phyloP scores from a whole-genome alignment of 768 basidiomycete species.

The Leccinum longicurvipes region DNA sequence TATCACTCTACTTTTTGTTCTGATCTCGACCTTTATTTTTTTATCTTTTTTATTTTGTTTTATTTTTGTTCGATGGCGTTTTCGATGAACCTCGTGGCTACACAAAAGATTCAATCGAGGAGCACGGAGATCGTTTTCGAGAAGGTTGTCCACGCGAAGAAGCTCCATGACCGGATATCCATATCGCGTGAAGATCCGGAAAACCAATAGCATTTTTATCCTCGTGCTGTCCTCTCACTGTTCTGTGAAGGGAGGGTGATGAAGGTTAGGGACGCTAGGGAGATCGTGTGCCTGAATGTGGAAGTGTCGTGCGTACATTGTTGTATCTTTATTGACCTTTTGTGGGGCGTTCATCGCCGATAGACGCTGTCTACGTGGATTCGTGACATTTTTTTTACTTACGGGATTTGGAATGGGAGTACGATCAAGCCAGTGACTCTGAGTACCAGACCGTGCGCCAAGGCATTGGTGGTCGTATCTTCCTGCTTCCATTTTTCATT shows the following conservation, averaged over 20 bases:
- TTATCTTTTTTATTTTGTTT: not conserved
- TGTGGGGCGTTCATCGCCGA: not conserved
- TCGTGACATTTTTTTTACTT: not conserved
- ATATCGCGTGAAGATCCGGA: not conserved
- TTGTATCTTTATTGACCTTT: not conserved
- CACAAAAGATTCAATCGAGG: slow-evolving; percentile 9
- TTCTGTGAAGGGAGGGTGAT: not conserved
- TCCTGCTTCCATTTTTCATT: not conserved
- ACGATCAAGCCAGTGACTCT: no score
- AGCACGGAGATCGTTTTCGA: slow-evolving; percentile 22
- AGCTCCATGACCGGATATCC: slow-evolving; percentile 6
- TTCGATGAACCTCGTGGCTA: not conserved
- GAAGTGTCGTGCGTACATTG: not conserved
- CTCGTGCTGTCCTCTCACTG: not conserved
- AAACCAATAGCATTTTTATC: not conserved
- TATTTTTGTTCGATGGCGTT: not conserved
- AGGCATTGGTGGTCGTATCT: no score
- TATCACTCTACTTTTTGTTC: not conserved
- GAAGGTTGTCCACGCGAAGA: slow-evolving; percentile 12
- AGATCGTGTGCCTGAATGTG: no score
- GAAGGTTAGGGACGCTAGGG: not conserved
- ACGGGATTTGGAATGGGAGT: not conserved
- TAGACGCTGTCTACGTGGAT: not conserved
- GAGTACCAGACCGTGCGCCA: no score
- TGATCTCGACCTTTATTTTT: not conserved